Base-by-base conservation (phyloP, 345 rosid genomes). In the Linum trigynum region DNA sequence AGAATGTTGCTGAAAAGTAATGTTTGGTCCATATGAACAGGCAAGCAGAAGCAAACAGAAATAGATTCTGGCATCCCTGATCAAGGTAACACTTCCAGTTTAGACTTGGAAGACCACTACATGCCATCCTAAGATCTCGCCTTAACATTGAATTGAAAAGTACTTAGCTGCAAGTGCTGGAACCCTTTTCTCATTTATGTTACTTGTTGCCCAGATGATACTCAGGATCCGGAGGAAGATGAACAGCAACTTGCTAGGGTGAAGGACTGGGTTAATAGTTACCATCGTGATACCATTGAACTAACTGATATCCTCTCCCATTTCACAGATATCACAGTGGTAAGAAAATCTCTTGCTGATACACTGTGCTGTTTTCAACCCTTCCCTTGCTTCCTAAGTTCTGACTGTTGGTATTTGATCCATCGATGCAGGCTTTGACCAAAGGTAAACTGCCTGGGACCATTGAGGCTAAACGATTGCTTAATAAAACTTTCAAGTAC, bases 241-340 rank as follows among this genome's bases (percentile, higher is more conserved):
- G 97, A 87, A 74, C 86, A 82, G 39, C 92, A 94, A 74, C 67
- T 86, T 68, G 77, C 68, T 61, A 85, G 88, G 77, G 92, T 90
- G 70, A 94, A 87, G 78, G 83, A 84, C 23, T 94, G 99, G 99
- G 79, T 88, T 70, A 76, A 58, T 67, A 67, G 75, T 61, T 70
- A 64, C 66, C 92, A 80, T 65, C 77, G 81, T 23, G 75, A 83
- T 60, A 77, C 79, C 57, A 41, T 94, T 65, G 86, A 76, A 71
- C 81, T 90, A 59, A 80, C 84, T 66, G 99, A 88, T 65, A 68
- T 88, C 63, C 91, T 90, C 67, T 83, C 97, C 36, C 81, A 82
- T 75, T 88, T 94, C 74, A 83, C 91, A 9, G 95, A 87, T 72
- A 86, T 90, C 76, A 86, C 99, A 73, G 76, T 82, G 72, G 99